Evolutionary conservation across 2,329 filamentous ascomycete species (phyloP).

Genomic region (Botryotinia convoluta): DNA sequence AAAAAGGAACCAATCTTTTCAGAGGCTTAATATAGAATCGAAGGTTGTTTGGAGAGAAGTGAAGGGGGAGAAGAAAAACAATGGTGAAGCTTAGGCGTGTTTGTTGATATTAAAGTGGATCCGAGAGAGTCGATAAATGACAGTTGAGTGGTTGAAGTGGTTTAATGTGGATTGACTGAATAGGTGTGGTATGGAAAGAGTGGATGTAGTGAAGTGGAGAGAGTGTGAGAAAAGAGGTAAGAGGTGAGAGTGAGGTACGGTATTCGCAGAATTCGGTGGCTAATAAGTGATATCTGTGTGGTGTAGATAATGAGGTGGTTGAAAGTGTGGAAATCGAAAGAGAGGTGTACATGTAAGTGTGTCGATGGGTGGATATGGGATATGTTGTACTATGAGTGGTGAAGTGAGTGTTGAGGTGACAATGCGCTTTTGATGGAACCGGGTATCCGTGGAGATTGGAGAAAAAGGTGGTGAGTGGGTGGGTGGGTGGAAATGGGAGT

Average conservation of each 20-base stretch:
- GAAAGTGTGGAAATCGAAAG: background rate
- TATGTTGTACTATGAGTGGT: background rate
- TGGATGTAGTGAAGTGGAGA: conserved; percentile 1
- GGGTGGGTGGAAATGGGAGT: background rate
- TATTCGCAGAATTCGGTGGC: background rate
- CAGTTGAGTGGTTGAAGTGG: background rate
- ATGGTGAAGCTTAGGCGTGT: conserved; percentile 1
- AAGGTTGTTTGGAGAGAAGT: background rate
- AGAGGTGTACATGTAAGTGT: background rate
- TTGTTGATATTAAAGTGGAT: conserved; percentile 6
- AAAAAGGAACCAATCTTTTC: background rate
- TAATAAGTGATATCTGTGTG: background rate
- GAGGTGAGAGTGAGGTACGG: background rate
- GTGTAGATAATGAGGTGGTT: background rate
- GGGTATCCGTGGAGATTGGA: background rate
- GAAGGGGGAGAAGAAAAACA: conserved; percentile 1
- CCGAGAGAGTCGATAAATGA: background rate
- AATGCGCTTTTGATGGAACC: background rate
- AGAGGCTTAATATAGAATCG: background rate
- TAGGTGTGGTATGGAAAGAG: background rate
- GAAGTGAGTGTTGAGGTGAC: background rate
- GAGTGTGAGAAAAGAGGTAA: background rate
- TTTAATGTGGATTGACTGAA: background rate
- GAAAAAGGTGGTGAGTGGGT: background rate
- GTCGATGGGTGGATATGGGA: background rate